Evolutionary conservation across 768 basidiomycete species (phyloP), one percentile per base, ranked within the genome.

Genomic region (Kwoniella mangroviensis): DNA sequence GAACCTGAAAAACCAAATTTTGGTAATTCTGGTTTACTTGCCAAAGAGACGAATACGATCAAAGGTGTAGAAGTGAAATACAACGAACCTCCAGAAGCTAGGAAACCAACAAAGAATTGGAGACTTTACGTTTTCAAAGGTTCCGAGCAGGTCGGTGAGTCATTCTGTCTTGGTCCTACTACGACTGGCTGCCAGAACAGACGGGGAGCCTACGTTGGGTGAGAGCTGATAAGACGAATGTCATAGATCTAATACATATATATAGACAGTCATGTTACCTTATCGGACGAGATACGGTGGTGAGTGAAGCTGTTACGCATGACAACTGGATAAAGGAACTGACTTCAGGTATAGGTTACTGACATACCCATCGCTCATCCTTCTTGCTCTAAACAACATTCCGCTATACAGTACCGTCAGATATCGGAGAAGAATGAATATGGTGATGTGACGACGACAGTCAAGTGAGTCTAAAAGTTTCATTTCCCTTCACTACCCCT

Each of bases 91-190:
- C 94, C 97, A 6, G 97, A 99, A 86, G 97, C 96, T 34, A 86
- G 97, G 74, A 98, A 95, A 80, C 96, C 97, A 11, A 84, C 86
- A 4, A 83, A 91, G 42, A 91, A 92, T 19, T 98, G 97, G 97
- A 87, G 97, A 80, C 80, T 99, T 71, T 99, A 98, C 79, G 95
- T 98, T 42, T 99, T 98, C 87, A 98, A 98, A 84, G 96, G 92
- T 22, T 88, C 87, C 63, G 94, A 97, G 75, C 92, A 98, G 86
- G 86, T 90, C 60, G 95, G 96, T 96, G 80, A 82, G 92, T 85
- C 4, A 3, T 5, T 13, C n/a, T 52, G 26, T 6, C 28, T 15
- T n/a, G 21, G 17, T 45, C 28, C 34, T 7, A 34, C 34, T 34
- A 7, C 34, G 34, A 34, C 34, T 34, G 34, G 34, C 34, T 34